Evolutionary conservation across 2,329 filamentous ascomycete genomes (phyloP), one percentile per base, ranked within the genome.

Genomic region (Xylariaceae sp.): DNA sequence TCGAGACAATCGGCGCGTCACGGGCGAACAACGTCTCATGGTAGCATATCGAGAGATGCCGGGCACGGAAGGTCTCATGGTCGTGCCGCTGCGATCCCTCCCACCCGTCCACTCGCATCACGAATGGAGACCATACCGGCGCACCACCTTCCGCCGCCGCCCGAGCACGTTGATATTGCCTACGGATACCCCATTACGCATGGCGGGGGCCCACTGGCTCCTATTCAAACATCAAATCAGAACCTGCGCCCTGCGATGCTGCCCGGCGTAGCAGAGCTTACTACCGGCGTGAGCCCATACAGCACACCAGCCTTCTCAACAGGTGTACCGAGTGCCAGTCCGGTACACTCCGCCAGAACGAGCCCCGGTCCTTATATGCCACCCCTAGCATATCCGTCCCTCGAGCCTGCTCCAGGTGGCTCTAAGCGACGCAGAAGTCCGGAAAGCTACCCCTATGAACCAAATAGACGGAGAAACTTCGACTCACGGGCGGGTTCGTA

Each of bases 251-350:
- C 68, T 6, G 75, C 71, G 0, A 70, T 78, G 53, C 68, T 86
- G n/a, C 82, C 82, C 1, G 76, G 81, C 44, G 73, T 86, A 14
- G 76, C 78, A 33, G 82, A 86, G 62, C 73, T 86, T 58, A 85
- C 82, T 2, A 85, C 81, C 0, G 82, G 82, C 11, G 71, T 83
- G 31, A 82, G 77, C 55, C 78, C 80, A 1, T 85, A 84, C 62
- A 78, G 70, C 55, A 78, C 77, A n/a, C 77, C 78, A 36, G 76
- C 78, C 1, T 81, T 80, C 60, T 73, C 75, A 7, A 64, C 72
- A 45, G 69, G 68, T 30, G 63, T 67, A 7, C 67, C 71, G 3
- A 71, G 62, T 36, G 64, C 65, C 41, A 69, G 71, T 52, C 64
- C 67, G 22, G 60, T 68, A 27, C 61, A 70, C 49, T 70, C 71